Conservation (phyloP, 345 rosid species). For the Syzygium grande region DNA sequence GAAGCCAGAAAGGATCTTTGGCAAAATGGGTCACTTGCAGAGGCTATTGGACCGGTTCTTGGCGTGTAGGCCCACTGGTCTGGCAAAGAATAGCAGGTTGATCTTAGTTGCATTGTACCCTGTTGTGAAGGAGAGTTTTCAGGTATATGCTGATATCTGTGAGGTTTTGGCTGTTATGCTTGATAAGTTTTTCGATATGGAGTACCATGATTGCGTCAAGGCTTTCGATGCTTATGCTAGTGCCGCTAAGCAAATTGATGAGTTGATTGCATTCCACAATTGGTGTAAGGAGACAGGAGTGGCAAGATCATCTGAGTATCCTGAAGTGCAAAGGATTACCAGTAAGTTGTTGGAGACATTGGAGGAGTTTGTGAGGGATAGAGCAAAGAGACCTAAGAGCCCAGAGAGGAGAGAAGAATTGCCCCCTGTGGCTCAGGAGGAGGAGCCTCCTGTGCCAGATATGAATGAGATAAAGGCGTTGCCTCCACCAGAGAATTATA, state of each 20-base stretch:
- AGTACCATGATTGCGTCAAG: slow-evolving; percentile 60
- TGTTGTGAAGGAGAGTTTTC: slow-evolving; percentile 73
- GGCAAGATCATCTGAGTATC: slow-evolving; percentile 76
- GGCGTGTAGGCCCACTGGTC: slow-evolving; percentile 65
- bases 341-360: slow-evolving; percentile 60
- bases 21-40: slow-evolving; percentile 46
- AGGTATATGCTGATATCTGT: slow-evolving; percentile 60
- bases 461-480: slow-evolving; percentile 76
- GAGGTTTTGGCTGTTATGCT: slow-evolving; percentile 65
- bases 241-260: slow-evolving; percentile 72
- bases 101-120: slow-evolving; percentile 57
- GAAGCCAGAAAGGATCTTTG: slow-evolving; percentile 69
- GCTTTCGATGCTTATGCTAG: slow-evolving; percentile 63
- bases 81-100: slow-evolving; percentile 62
- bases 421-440: slow-evolving; percentile 23
- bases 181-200: slow-evolving; percentile 74
- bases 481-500: slow-evolving; percentile 48
- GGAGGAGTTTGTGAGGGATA: slow-evolving; percentile 70
- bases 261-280: slow-evolving; percentile 45
- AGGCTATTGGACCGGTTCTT: slow-evolving; percentile 58
- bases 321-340: slow-evolving; percentile 79
- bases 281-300: slow-evolving; percentile 83
- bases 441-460: slow-evolving; percentile 27
- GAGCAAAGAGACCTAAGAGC: slow-evolving; percentile 46
- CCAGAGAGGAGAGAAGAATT: slow-evolving; percentile 40